Percentiles rank a stretch among this genome's conserved stretches.
Conservation (phyloP, 129 eudicot species). For the Heracleum sosnowskyi region DNA sequence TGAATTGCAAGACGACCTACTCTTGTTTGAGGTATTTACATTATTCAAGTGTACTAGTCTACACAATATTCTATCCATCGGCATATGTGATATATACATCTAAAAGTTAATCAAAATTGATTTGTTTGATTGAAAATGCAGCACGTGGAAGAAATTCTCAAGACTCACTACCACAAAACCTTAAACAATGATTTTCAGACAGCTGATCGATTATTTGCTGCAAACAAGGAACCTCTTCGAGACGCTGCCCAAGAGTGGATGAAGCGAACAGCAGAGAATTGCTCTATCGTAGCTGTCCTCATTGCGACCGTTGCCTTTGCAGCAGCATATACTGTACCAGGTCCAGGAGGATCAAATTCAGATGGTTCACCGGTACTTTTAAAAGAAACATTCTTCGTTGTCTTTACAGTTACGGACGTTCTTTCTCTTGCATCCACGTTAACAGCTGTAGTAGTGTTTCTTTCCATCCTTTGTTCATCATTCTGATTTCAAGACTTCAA, state of each 20-base stretch:
- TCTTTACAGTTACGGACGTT: conserved; percentile 28
- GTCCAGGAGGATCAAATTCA: conserved; percentile 31
- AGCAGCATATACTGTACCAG: conserved; percentile 39
- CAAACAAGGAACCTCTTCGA: conserved; percentile 16
- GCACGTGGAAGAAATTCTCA: conserved; percentile 19
- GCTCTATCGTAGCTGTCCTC: conserved; percentile 38
- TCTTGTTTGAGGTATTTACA: conserved; percentile 22
- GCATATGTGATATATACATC: too few relatives aligned
- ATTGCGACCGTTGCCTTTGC: conserved; percentile 39
- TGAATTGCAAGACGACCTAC: conserved; percentile 25
- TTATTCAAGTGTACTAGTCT: too few relatives aligned
- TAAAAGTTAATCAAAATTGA: too few relatives aligned
- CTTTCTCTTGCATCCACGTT: conserved; percentile 13
- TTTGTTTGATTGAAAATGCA: conserved; percentile 5
- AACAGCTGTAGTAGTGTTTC: too few relatives aligned
- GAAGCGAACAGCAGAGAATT: conserved; percentile 30
- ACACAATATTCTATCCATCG: too few relatives aligned
- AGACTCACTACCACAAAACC: conserved; percentile 2
- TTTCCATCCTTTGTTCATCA: too few relatives aligned
- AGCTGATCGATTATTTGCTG: conserved; percentile 18
- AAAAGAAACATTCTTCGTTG: conserved; percentile 13
- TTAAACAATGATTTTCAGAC: conserved; percentile 21
- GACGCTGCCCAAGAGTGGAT: conserved; percentile 27
- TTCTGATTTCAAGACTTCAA: too few relatives aligned
- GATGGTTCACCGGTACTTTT: conserved; percentile 29